These are phyloP conservation scores for Suillus occidentalis DNA, from an alignment of 768 basidiomycete genomes.

Conservation along the genomic window DNA sequence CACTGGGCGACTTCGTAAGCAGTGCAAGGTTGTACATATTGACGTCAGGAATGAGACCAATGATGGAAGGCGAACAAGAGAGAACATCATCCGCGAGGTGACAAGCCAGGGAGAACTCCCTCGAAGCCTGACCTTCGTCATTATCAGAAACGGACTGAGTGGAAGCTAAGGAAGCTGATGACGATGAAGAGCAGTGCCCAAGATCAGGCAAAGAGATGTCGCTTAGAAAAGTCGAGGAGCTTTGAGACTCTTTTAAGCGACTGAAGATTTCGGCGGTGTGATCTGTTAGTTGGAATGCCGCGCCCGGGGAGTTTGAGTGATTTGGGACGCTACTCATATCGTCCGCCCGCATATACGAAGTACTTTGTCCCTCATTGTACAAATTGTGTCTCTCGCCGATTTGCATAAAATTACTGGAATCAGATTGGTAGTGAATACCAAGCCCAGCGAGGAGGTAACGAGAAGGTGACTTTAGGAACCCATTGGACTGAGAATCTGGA, in stretches of 20 bases:
- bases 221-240: not conserved
- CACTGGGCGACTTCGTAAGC: conserved; percentile 15
- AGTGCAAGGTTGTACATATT: conserved; percentile 35
- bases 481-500: conserved; percentile 32
- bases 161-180: not conserved
- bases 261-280: not conserved
- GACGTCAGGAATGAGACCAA: conserved; percentile 34
- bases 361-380: not conserved
- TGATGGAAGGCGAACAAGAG: conserved; percentile 8
- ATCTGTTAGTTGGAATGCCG: not conserved
- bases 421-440: conserved; percentile 21
- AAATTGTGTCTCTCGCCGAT: not conserved
- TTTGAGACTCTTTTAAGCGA: not conserved
- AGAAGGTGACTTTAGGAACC: conserved; percentile 18
- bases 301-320: not conserved
- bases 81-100: conserved; percentile 14
- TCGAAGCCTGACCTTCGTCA: not conserved
- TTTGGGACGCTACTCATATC: not conserved
- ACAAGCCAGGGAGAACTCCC: not conserved
- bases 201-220: not conserved
- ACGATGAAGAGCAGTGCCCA: not conserved
- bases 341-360: not conserved
- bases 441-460: conserved; percentile 25
- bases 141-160: not conserved
- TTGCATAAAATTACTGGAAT: not conserved